Evolutionary conservation across 257 asterid species (phyloP), one percentile per base, ranked within the genome.

Genomic region (Verbena officinalis): DNA sequence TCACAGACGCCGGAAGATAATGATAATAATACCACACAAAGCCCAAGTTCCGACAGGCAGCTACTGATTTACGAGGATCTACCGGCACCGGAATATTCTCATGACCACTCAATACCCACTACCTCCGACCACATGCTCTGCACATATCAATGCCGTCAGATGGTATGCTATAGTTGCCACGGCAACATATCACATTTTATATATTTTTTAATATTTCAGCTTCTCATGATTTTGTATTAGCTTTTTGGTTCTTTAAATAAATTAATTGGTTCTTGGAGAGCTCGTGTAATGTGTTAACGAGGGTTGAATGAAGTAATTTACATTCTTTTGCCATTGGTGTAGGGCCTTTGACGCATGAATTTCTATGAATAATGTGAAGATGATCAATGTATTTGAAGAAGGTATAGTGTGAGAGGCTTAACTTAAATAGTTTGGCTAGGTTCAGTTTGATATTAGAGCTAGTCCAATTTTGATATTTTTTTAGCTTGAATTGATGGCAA

Each of bases 101-200:
- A 84, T 5, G 75, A 78, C 40, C 85, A 77, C 27, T 54, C 78
- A 15, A 42, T 36, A 34, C 87, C 87, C 3, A 39, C 59, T 66
- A 21, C 73, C 52, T 86, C 95, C 51, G 98, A 94, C 7, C 95
- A 94, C 50, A 83, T 88, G 92, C 94, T 94, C 11, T 94, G 99
- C 73, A 88, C 99, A 52, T 94, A 90, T 64, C 99, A 94, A 72
- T 94, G 99, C 73, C 97, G 97, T 31, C 99, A 94, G 80, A 90
- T 90, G 98, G 99, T 90, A 77, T 17, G 59, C 60, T 19, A 1
- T 52, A 15, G 14, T 62, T 62, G 54, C 53, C 3, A 30, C 59
- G 24, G 38, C 64, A 59, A 33, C 60, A 71, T 44, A 51, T 31
- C 53, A 23, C 56, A 9, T 14, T 16, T 58, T 22, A 2, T 36